phyloP scores from a whole-genome alignment of 352 stramenopile species.

The Globisporangium barbulae region DNA sequence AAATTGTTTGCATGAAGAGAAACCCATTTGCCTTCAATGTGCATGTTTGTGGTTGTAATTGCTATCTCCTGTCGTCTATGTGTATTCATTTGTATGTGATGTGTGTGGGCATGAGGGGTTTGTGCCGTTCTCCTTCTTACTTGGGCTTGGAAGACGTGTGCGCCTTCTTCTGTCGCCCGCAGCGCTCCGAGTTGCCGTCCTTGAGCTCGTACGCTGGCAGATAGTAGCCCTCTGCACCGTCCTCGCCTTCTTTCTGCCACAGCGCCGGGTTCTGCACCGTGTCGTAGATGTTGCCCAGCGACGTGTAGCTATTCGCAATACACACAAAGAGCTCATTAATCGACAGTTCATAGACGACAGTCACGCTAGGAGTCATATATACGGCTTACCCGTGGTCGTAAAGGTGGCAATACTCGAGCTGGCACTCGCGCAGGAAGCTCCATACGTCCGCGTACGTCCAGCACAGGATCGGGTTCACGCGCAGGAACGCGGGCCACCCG shows the following conservation, averaged over 20 bases:
- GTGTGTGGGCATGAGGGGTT: not conserved
- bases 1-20: constrained; percentile 3
- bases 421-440: constrained; percentile 88
- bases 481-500: constrained; percentile 95
- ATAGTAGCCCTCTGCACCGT: constrained; percentile 57
- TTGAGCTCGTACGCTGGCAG: constrained; percentile 65
- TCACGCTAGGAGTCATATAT: not conserved
- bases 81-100: not conserved
- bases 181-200: constrained; percentile 69
- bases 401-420: constrained; percentile 86
- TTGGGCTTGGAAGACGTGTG: constrained; percentile 60
- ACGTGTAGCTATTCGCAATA: constrained; percentile 67
- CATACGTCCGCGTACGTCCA: constrained; percentile 96
- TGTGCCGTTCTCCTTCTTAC: not conserved
- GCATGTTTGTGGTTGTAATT: not conserved
- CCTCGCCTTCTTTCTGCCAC: constrained; percentile 49
- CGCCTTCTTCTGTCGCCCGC: constrained; percentile 72
- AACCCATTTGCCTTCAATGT: not conserved
- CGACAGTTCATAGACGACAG: not conserved
- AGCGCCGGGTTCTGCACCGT: constrained; percentile 94
- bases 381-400: constrained; percentile 85
- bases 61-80: constrained; percentile 8
- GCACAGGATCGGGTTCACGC: constrained; percentile 97
- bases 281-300: constrained; percentile 93
- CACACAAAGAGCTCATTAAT: constrained; percentile 1